These are phyloP conservation scores for Eucalyptus virginea DNA, from an alignment of 345 rosid genomes.

Conservation along the genomic window DNA sequence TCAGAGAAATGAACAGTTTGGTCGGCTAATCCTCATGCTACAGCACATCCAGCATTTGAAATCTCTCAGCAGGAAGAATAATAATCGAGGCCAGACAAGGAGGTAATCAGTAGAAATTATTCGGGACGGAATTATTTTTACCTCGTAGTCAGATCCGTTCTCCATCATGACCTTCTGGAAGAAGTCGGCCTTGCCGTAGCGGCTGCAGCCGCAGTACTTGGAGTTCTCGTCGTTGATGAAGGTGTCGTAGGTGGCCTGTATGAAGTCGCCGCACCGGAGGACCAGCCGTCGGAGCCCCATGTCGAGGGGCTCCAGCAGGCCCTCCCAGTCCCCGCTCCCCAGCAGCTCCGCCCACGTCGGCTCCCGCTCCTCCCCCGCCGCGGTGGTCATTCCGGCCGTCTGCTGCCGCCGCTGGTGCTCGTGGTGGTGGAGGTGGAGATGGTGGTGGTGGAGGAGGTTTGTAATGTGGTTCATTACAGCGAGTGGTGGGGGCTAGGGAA, in stretches of 20 bases:
- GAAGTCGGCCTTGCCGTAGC: constrained; percentile 55
- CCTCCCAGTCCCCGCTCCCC: constrained; percentile 59
- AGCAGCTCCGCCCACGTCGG: constrained; percentile 52
- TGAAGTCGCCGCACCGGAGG: constrained; percentile 84
- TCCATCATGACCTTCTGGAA: constrained; percentile 67
- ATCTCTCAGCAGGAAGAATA: not conserved
- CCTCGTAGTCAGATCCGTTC: constrained; percentile 28
- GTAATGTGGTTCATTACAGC: not conserved
- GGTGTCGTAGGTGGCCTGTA: constrained; percentile 88
- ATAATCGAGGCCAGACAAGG: not conserved
- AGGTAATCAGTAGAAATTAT: not conserved
- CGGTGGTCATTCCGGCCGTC: not conserved
- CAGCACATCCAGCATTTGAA: not conserved
- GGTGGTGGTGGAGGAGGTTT: not conserved
- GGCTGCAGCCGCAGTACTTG: constrained; percentile 80
- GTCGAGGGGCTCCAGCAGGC: constrained; percentile 62
- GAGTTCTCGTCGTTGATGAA: constrained; percentile 81
- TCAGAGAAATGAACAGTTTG: not conserved
- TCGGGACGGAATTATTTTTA: not conserved
- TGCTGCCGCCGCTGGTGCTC: not conserved
- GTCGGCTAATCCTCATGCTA: not conserved
- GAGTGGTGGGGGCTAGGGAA: not conserved
- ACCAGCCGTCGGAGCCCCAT: constrained; percentile 55
- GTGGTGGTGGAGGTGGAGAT: not conserved
- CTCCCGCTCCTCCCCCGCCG: constrained; percentile 6